Base-by-base conservation (phyloP, 345 rosid species). In the Microcos paniculata region DNA sequence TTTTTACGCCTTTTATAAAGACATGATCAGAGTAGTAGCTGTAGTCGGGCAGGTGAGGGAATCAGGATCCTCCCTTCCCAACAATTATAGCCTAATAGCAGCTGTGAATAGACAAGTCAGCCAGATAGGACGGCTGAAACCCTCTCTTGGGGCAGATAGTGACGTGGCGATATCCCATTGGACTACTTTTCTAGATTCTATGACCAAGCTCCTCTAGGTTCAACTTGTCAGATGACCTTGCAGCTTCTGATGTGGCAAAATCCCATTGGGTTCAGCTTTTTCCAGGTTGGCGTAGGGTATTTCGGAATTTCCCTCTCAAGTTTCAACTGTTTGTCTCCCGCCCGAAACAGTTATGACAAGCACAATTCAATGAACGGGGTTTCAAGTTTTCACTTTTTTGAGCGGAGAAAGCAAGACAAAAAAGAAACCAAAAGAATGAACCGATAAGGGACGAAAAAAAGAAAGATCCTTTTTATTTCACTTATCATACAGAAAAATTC, bases 381-480 rank as follows among this genome's bases (percentile, higher is more conserved):
- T 69, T 69, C 59, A 24, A 58, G 16, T 19, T 72, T 45, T 26
- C 51, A 5, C 51, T 12, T 46, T 62, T 74, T 74, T 51, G 70
- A 71, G 66, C 79, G 77, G 81, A 75, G 63, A 78, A 75, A 62
- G 79, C 84, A 67, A 77, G 57, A 52, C 58, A 56, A 28, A 33
- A 63, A 28, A 33, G 38, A 55, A 3, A 9, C 42, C 21, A 23
- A 65, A 16, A 9, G 30, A 71, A 52, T 45, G 53, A 46, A 18
- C 53, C 58, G 33, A 35, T 11, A 12, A 56, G 4, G n/a, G 43
- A 49, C 15, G 57, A 55, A 31, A 67, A 35, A 21, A 52, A 38
- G 19, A 46, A 68, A 55, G 63, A 53, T 43, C 26, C 48, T 57
- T 64, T 61, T 52, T 73, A 58, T 30, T 67, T 45, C 66, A 16